A percentile compares a stretch with the other conserved stretches of the same genome.
Evolutionary conservation across 1,139 yeast species (phyloP).

Genomic region (Lodderomyces theae): DNA sequence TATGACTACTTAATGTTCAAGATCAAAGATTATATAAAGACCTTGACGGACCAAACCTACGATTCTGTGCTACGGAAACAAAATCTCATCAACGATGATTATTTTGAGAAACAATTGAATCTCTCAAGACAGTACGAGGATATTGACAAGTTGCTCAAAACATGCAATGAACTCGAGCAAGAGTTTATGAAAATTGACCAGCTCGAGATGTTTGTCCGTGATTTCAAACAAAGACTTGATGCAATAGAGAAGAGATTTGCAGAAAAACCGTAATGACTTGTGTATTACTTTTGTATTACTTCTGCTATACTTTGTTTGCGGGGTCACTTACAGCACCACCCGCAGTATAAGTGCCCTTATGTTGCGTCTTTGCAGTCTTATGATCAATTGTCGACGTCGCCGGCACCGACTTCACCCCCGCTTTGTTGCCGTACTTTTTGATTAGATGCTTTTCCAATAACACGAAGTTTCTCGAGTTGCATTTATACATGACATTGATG

Average conservation of each 20-base stretch:
- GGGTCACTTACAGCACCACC: not conserved
- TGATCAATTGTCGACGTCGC: constrained; percentile 8
- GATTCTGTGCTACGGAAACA: constrained; percentile 29
- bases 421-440: constrained; percentile 31
- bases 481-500: constrained; percentile 65
- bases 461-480: constrained; percentile 71
- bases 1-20: constrained; percentile 64
- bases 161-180: constrained; percentile 56
- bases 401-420: constrained; percentile 1
- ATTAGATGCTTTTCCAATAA: constrained; percentile 57
- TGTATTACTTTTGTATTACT: too few species aligned
- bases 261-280: not conserved
- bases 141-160: constrained; percentile 40
- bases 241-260: constrained; percentile 20
- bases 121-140: constrained; percentile 42
- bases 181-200: constrained; percentile 72
- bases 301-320: constrained; percentile 1
- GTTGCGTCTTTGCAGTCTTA: not conserved
- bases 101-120: constrained; percentile 34
- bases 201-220: constrained; percentile 47
- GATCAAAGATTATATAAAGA: constrained; percentile 52
- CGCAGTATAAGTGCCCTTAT: not conserved
- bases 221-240: constrained; percentile 32
- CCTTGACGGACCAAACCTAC: constrained; percentile 37
- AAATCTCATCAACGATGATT: constrained; percentile 29